Base-by-base conservation (phyloP, 345 rosid genomes). In the Heritiera fomes region DNA sequence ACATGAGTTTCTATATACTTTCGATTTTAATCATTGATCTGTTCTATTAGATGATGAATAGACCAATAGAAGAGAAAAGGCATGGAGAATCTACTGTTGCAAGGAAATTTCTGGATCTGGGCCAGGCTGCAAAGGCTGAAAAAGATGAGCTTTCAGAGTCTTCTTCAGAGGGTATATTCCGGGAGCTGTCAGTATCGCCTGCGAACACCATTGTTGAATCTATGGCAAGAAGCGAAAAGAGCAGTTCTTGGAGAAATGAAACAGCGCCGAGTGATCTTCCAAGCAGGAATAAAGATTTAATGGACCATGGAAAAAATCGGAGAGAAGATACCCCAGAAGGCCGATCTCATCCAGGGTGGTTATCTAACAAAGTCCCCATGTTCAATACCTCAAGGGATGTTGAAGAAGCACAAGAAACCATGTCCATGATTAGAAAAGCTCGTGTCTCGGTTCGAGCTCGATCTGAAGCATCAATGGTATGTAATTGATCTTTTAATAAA, bases 401-500 rank as follows among this genome's bases (percentile, higher is more conserved):
- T 56, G 72, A 43, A 20, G 76, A 73, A 14, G 80, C 81, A 11
- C 61, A 80, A 30, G 82, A 75, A 38, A 81, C 83, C 53, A 67
- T 50, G 67, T 61, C 90, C 47, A 82, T 88, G 79, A 76, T 89
- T 76, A 82, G 88, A 73, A 90, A 83, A 86, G 91, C 92, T 49
- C 91, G 94, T 13, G 94, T 90, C 63, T 90, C 94, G 0, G 94
- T 90, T 82, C 89, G 92, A 68, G 91, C 90, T 8, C 88, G 89
- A 67, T 90, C 94, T 0, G 92, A 90, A 75, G 89, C 91, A 38
- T 71, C 91, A 74, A 85, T 89, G 94, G 94, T 90, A 55, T 10
- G 38, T 34, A 50, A 50, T 50, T 50, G 3, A 13, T 80, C 47
- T 30, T 50, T 49, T 17, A 69, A n/a, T n/a, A 52, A 41, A 67